These are phyloP conservation scores for Coemansia sp. DNA, from an alignment of 192 early-diverging fungal species.

Conservation along the genomic window DNA sequence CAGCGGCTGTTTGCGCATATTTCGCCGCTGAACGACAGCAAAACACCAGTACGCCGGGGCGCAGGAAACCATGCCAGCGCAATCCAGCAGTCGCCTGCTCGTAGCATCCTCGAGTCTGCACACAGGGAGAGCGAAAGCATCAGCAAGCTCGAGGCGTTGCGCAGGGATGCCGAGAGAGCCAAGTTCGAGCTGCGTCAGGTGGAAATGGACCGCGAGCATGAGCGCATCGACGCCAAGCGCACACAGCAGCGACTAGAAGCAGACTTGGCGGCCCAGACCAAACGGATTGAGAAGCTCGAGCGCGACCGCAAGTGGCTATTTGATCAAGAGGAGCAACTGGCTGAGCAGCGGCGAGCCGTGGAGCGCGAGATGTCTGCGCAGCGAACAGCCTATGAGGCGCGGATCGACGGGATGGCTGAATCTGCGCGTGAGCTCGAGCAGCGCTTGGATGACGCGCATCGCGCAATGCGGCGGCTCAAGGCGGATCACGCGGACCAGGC, in stretches of 20 bases:
- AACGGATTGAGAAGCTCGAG: slow-evolving; percentile 61
- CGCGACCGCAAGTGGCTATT: slow-evolving; percentile 62
- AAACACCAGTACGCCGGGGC: not conserved
- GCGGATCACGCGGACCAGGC: slow-evolving; percentile 16
- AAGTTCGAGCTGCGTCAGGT: slow-evolving; percentile 43
- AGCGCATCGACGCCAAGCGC: slow-evolving; percentile 33
- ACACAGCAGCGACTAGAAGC: slow-evolving; percentile 31
- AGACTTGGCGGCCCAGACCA: slow-evolving; percentile 33
- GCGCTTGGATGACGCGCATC: slow-evolving; percentile 12
- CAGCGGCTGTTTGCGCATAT: slow-evolving; percentile 22
- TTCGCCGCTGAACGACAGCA: slow-evolving; percentile 6
- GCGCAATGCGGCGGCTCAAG: slow-evolving; percentile 2
- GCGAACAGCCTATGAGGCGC: slow-evolving; percentile 26
- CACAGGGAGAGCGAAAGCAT: slow-evolving; percentile 12
- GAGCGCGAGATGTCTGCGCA: slow-evolving; percentile 56
- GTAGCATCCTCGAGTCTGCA: slow-evolving; percentile 27
- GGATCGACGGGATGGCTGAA: slow-evolving; percentile 33
- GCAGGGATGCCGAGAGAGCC: slow-evolving; percentile 30
- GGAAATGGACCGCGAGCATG: slow-evolving; percentile 33
- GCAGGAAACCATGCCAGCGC: not conserved
- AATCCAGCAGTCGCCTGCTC: slow-evolving; percentile 23
- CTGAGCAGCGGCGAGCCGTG: slow-evolving; percentile 49
- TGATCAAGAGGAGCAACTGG: slow-evolving; percentile 57
- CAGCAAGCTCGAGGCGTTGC: slow-evolving; percentile 16
- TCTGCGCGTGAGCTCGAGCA: slow-evolving; percentile 11